phyloP scores from a whole-genome alignment of 352 stramenopile genomes.

The Pythium inflatum region DNA sequence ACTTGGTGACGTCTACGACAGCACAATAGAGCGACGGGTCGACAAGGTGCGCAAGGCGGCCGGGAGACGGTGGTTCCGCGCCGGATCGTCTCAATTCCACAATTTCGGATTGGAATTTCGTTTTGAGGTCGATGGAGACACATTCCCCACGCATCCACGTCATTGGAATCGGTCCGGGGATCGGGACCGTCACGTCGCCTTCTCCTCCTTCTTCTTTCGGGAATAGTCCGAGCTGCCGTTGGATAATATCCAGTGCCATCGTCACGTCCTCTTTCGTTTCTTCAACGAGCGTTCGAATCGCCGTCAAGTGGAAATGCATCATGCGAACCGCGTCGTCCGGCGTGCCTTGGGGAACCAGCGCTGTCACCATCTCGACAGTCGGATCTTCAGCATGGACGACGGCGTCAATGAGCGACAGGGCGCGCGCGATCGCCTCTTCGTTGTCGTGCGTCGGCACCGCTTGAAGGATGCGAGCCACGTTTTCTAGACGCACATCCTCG shows the following conservation, averaged over 20 bases:
- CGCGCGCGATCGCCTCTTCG: neutral
- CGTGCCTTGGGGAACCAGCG: neutral
- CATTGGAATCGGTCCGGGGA: neutral
- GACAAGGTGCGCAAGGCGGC: neutral
- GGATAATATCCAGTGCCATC: neutral
- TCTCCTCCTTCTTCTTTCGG: no score
- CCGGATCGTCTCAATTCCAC: neutral
- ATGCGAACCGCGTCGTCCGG: neutral
- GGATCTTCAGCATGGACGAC: neutral
- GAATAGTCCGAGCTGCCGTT: neutral
- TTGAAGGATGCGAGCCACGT: no score
- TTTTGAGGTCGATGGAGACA: neutral
- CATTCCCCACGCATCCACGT: neutral
- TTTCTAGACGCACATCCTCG: no score
- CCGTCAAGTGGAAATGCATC: neutral
- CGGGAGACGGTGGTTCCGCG: neutral
- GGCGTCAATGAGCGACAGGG: neutral
- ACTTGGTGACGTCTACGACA: neutral
- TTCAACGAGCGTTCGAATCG: neutral
- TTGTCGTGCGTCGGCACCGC: neutral
- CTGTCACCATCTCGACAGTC: neutral
- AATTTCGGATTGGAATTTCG: neutral
- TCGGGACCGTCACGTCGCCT: no score
- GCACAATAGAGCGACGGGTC: neutral
- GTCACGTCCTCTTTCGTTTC: neutral